Percentiles rank a stretch among this genome's conserved stretches.
These are phyloP conservation scores for Corymbia calophylla DNA, from an alignment of 441 rosid species.

Conservation along the genomic window DNA sequence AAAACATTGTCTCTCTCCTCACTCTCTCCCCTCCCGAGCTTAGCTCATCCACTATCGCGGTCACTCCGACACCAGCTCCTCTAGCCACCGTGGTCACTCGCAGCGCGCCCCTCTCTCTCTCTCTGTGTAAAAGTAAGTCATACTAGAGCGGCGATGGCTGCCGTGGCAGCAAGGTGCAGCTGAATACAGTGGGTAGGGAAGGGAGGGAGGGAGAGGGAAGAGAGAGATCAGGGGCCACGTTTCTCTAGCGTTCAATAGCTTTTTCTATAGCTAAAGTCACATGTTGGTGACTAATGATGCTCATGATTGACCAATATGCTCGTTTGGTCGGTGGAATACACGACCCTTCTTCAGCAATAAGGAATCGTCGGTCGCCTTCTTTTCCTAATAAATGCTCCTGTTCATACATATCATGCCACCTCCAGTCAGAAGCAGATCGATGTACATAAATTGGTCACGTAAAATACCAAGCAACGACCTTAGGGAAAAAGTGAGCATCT, in stretches of 20 bases:
- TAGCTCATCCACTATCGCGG: background rate
- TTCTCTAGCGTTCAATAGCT: background rate
- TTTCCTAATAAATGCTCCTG: background rate
- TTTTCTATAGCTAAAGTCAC: background rate
- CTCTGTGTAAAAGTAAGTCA: background rate
- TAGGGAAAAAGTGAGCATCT: background rate
- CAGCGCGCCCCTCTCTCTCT: background rate
- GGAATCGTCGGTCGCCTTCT: background rate
- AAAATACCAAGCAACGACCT: background rate
- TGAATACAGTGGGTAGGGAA: background rate
- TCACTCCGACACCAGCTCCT: background rate
- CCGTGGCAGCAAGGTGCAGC: background rate
- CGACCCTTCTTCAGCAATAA: background rate
- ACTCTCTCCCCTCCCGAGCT: background rate
- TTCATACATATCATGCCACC: background rate
- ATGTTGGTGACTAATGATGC: background rate
- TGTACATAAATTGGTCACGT: background rate
- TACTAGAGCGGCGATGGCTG: background rate
- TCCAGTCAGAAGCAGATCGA: background rate
- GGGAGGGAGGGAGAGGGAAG: background rate
- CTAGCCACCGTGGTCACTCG: background rate
- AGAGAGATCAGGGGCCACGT: background rate
- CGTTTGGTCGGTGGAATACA: background rate
- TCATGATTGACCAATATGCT: background rate
- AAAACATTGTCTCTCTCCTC: background rate